Base-by-base conservation (phyloP, 23 red algal genomes). In the Gracilariopsis chorda region DNA sequence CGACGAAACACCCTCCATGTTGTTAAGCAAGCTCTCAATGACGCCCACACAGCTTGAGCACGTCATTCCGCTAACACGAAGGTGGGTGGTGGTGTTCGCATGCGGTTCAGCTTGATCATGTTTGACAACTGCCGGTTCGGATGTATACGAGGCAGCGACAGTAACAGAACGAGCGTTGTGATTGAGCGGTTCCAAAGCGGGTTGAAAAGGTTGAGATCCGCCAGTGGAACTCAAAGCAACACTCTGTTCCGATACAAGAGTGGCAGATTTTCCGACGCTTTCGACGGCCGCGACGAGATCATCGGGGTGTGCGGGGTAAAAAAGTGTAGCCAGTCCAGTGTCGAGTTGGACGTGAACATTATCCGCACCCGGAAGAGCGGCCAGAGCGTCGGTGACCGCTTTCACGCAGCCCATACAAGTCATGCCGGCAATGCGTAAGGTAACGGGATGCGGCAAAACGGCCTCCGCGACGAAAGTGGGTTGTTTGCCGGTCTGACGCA, bases 41-140 rank as follows among this genome's bases (percentile, higher is more conserved):
- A 77, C 67, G 23, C 88, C 88, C 10, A 96, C 94, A 76, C 94
- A 96, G 21, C 73, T 86, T 44, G 94, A 76, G 73, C 94, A 96
- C 28, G 94, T 92, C 94, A 96, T 96, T 33, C 94, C 94, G 12
- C 80, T 33, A 13, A 96, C 75, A 21, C 78, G 52, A 34, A 91
- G 63, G 6, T 78, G 71, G 37, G 80, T 86, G 29, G 77, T 91
- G 21, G 82, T 49, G 1, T 1, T 57, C 33, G 77, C 44, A 12
- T 32, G 21, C 53, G 7, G 7, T 17, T 27, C 29, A 16, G 13
- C 25, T 1, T 46, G 11, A 24, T 51, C 21, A 77, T 49, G 24
- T 83, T 9, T 14, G 78, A 80, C 8, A 42, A 42, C 42, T 3
- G 6, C 44, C 28, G 28, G 3, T 49, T 78, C 44, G 2, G 2